Conservation (phyloP, 148 eudicot genomes). For the Heliosperma pusillum region DNA sequence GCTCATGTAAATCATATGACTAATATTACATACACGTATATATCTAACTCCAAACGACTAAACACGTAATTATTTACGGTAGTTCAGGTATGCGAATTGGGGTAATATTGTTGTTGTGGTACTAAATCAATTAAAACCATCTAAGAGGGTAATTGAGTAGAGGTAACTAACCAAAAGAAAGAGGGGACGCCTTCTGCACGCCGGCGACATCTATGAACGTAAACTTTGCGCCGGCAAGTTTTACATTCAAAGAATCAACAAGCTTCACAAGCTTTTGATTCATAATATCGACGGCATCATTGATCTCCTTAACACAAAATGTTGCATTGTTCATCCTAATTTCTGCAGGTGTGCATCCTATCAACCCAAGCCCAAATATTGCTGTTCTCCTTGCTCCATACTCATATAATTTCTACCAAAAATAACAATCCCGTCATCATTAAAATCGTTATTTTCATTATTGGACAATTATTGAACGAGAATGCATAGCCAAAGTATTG, state of each 20-base stretch:
- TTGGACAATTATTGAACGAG: too few species aligned
- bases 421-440: background rate
- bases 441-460: too few species aligned
- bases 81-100: too few species aligned
- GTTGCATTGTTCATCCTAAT: conserved; percentile 3
- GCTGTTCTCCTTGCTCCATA: conserved; percentile 59
- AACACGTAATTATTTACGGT: too few species aligned
- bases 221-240: conserved; percentile 20
- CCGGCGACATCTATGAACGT: conserved; percentile 1
- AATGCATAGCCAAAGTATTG: too few species aligned
- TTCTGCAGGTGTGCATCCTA: conserved; percentile 41
- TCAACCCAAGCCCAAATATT: conserved; percentile 33
- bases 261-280: conserved; percentile 33
- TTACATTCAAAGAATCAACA: conserved; percentile 33
- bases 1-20: too few species aligned
- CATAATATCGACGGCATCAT: conserved; percentile 29
- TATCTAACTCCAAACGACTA: too few species aligned
- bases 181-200: background rate
- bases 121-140: too few species aligned
- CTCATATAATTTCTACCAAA: conserved; percentile 32
- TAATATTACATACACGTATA: too few species aligned
- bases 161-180: background rate
- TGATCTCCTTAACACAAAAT: conserved; percentile 33
- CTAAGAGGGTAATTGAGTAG: too few species aligned
- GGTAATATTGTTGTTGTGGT: too few species aligned